phyloP scores from a whole-genome alignment of 177 flowering plant genomes.

The Vitis hybrid region DNA sequence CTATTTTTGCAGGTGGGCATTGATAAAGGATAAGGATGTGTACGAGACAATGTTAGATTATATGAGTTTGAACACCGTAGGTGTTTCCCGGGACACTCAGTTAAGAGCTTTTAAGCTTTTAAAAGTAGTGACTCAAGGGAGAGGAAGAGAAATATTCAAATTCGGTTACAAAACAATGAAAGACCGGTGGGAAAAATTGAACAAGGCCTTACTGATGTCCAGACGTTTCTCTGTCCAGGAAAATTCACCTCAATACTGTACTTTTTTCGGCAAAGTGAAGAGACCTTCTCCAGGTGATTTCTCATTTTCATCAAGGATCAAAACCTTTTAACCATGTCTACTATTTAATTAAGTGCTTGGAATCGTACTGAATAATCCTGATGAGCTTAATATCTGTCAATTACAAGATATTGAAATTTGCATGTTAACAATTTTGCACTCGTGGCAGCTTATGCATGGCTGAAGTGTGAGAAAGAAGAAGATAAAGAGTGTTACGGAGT shows the following conservation, averaged over 20 bases:
- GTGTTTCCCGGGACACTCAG: slow-evolving; percentile 45
- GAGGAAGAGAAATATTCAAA: slow-evolving; percentile 29
- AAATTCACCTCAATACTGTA: slow-evolving; percentile 34
- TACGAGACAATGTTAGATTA: slow-evolving; percentile 28
- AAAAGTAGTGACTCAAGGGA: slow-evolving; percentile 22
- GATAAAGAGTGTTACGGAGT: too few species aligned
- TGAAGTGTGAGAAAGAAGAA: too few species aligned
- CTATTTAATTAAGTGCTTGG: too few species aligned
- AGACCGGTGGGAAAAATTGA: slow-evolving; percentile 37
- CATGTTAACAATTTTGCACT: too few species aligned
- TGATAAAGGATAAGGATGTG: slow-evolving; percentile 41
- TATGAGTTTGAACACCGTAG: slow-evolving; percentile 14
- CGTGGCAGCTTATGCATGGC: too few species aligned
- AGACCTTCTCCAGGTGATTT: slow-evolving; percentile 52
- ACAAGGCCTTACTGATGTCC: slow-evolving; percentile 21
- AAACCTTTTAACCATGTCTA: too few species aligned
- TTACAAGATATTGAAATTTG: too few species aligned
- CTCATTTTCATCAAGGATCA: too few species aligned
- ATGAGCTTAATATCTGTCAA: too few species aligned
- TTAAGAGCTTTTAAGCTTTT: slow-evolving; percentile 43
- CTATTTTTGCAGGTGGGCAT: slow-evolving; percentile 40
- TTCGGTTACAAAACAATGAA: slow-evolving; percentile 36
- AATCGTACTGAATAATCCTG: too few species aligned
- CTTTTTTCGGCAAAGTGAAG: slow-evolving; percentile 27
- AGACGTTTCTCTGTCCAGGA: slow-evolving; percentile 41